Base-by-base conservation (phyloP, 2,329 filamentous ascomycete species). In the Penicillium fuscoglaucum region DNA sequence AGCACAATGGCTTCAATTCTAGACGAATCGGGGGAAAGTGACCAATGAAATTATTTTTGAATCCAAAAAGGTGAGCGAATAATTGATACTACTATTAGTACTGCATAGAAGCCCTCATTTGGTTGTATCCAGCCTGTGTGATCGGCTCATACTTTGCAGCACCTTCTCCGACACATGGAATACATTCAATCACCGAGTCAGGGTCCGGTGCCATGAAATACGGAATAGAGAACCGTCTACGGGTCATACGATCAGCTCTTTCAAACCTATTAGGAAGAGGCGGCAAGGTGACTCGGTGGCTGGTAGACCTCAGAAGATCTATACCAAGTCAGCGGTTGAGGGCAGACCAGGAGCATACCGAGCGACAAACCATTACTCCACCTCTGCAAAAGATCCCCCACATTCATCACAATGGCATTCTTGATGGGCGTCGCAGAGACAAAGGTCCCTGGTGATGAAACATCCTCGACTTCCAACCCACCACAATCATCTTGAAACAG, bases 141-240 rank as follows among this genome's bases (percentile, higher is more conserved):
- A 78, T 82, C 24, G 82, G 80, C 53, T 79, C 77, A 64, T 85
- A 85, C 66, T 80, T 83, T 40, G 79, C 74, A 1, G 79, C 73
- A 1, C 71, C 70, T 19, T 74, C 73, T 10, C 74, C 74, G 24
- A 72, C 74, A 61, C 80, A 83, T 6, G 78, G 75, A 46, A 85
- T 74, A 62, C 81, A 83, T 64, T 84, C 80, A 52, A 87, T 81
- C 9, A 82, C 69, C 4, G 77, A 73, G 44, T 80, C 74, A 3
- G 78, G 73, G 61, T 84, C 79, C 0, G 83, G 81, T 6, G 75
- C 72, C 33, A 86, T 75, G 55, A 87, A 87, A 65, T 85, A 87
- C 0, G 84, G 83, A 52, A 87, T 86, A 9, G 84, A 86, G 61
- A 84, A 87, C 15, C 84, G 73, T 21, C 79, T 76, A 33, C 74